Base-by-base conservation (phyloP, 2,329 filamentous ascomycete genomes). In the Aspergillus terreus region DNA sequence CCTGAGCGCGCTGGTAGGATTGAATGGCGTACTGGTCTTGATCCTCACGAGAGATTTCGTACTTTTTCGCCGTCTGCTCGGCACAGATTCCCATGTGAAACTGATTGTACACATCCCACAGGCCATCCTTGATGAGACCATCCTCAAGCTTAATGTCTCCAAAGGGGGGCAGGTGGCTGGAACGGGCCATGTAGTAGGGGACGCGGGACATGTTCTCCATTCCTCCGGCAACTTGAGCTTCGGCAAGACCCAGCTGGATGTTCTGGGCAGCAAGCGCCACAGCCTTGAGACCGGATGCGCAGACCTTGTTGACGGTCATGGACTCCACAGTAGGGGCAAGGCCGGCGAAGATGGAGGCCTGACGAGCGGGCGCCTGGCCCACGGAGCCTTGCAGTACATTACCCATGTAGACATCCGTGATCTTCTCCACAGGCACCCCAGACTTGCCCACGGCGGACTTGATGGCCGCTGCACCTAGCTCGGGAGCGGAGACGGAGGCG, bases 131-230 rank as follows among this genome's bases (percentile, higher is more conserved):
- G 68, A 97, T 87, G 63, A 99, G 75, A 0, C 92, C 94, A 65
- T 99, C 94, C 71, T 95, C 87, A 72, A 96, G 77, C 72, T 88
- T 88, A 61, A 94, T 79, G 63, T 96, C 84, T 32, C 94, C 94
- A 65, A 97, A 96, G 0, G 90, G 78, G 1, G 92, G 89, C 61
- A 94, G 79, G 56, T 87, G 83, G 64, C 85, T 90, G n/a, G 90
- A 84, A 30, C 94, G 84, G 6, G 88, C 85, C 27, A 95, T 76
- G 68, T 96, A 97, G 73, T 95, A 95, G 2, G 94, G 94, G 4
- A 96, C 90, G 36, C 88, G 82, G 5, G 89, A 90, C 94, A 99
- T 99, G 73, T 90, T 96, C 77, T 99, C 94, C 88, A 99, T 96
- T 49, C 94, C 94, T 56, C 94, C 94, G 1, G 94, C 94, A 6